phyloP scores from a whole-genome alignment of 129 eudicot genomes.

The Oenanthe sinensis region DNA sequence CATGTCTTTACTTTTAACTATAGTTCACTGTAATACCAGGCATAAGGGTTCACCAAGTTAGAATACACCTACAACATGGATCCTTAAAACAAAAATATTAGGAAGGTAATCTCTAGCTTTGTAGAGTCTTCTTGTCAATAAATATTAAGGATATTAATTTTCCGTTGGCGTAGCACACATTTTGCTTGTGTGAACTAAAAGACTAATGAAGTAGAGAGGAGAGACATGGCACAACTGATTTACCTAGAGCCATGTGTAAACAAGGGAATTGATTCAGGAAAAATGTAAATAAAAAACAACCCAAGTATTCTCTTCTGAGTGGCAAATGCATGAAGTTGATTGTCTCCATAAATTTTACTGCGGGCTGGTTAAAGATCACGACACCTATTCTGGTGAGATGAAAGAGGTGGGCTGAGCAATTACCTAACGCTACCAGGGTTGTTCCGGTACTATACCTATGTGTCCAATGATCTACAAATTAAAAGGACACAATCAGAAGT shows the following conservation, averaged over 20 bases:
- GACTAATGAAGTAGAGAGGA: neutral
- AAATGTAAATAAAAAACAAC: neutral
- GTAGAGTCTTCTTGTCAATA: neutral
- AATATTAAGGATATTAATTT: neutral
- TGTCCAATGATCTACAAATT: neutral
- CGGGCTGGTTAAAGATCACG: neutral
- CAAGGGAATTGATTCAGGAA: neutral
- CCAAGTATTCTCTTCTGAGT: neutral
- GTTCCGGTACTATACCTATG: neutral
- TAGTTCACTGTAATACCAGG: neutral
- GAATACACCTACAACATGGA: neutral
- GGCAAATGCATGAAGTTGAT: neutral
- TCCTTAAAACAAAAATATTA: no score
- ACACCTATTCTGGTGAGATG: neutral
- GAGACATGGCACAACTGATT: neutral
- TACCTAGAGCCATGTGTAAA: neutral
- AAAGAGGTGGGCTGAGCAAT: neutral
- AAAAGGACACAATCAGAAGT: neutral
- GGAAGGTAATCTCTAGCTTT: neutral
- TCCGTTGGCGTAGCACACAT: neutral
- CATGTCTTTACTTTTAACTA: neutral
- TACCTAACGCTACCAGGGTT: neutral
- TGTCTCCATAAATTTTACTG: neutral
- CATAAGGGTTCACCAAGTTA: neutral
- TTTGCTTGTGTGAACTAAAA: neutral